Conservation (phyloP, 441 rosid genomes). For the Metrosideros polymorpha region DNA sequence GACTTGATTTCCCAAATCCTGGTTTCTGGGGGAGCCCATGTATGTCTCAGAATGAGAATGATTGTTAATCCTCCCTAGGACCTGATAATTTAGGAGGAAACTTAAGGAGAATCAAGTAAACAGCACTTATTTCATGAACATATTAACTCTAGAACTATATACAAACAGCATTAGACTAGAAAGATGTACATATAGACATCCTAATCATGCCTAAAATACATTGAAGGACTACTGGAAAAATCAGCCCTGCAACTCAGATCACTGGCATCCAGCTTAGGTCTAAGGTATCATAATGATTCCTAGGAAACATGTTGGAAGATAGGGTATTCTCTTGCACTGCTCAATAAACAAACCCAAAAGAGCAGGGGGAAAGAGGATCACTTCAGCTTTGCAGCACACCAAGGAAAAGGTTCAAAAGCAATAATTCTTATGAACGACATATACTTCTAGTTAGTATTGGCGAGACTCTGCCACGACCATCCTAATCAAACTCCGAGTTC, state of each 20-base stretch:
- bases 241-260: neutral
- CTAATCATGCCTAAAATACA: neutral
- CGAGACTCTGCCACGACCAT: neutral
- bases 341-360: neutral
- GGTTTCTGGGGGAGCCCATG: conserved; percentile 4
- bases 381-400: neutral
- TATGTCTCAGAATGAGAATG: conserved; percentile 1
- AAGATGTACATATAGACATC: neutral
- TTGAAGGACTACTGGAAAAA: neutral
- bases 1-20: conserved; percentile 9
- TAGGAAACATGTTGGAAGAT: neutral
- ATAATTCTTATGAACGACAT: neutral
- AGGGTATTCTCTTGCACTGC: neutral
- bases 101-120: neutral
- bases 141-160: neutral
- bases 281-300: neutral
- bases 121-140: neutral
- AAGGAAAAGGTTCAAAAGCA: neutral
- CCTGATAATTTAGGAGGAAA: conserved; percentile 11
- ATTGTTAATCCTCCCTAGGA: conserved; percentile 9
- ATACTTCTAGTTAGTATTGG: neutral
- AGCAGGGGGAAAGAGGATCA: neutral
- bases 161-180: neutral
- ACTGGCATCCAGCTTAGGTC: neutral
- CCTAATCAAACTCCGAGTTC: neutral